Evolutionary conservation across 2,329 filamentous ascomycete species (phyloP).

Genomic region (Aspergillus sp.): DNA sequence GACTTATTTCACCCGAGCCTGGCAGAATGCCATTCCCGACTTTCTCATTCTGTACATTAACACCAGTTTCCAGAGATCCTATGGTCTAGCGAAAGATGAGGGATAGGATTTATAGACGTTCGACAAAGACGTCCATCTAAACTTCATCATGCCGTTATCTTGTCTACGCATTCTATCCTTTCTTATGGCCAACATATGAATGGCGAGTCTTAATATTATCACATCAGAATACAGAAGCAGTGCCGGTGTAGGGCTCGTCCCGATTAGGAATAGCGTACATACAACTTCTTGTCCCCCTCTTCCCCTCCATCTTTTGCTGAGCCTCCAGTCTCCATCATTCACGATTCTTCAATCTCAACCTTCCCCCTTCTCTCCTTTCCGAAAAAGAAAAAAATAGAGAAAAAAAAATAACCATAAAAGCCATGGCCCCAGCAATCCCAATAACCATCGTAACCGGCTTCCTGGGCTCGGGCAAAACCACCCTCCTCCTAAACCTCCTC

Average conservation of each 20-base stretch:
- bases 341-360: background rate
- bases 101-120: conserved; percentile 42
- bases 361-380: background rate
- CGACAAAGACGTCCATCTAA: conserved; percentile 33
- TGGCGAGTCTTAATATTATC: background rate
- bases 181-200: background rate
- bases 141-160: conserved; percentile 1
- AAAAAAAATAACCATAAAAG: background rate
- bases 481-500: conserved; percentile 88
- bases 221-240: background rate
- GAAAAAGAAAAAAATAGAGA: background rate
- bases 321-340: background rate
- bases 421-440: conserved; percentile 67
- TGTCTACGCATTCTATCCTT: background rate
- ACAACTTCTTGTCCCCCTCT: background rate
- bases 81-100: conserved; percentile 46
- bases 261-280: background rate
- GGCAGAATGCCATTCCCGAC: conserved; percentile 50
- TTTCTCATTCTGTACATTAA: conserved; percentile 47
- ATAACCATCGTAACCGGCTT: conserved; percentile 97
- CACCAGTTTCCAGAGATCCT: conserved; percentile 49
- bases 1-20: too few relatives aligned
- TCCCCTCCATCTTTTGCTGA: background rate
- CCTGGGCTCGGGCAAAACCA: conserved; percentile 93
- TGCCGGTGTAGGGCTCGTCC: background rate